Evolutionary conservation across 23 red algal species (phyloP).

Genomic region (Cyanidium caldarium): DNA sequence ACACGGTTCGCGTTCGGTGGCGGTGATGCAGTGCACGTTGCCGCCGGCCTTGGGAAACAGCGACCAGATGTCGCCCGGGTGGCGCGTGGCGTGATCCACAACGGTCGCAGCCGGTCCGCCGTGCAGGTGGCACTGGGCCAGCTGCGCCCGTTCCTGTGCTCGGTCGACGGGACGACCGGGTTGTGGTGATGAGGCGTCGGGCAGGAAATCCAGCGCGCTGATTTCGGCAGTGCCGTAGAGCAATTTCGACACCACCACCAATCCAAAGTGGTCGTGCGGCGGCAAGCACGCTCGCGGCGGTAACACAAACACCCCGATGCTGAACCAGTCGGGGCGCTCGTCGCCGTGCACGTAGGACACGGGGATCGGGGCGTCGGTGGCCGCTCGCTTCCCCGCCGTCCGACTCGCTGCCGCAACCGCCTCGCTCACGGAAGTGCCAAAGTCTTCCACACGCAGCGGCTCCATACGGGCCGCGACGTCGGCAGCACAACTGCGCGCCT

Average conservation of each 20-base stretch:
- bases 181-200: background rate
- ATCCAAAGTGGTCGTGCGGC: slow-evolving; percentile 1
- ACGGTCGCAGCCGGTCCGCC: background rate
- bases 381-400: background rate
- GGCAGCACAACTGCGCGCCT: background rate
- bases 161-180: too few relatives aligned
- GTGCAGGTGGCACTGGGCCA: background rate
- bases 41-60: background rate
- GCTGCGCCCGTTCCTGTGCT: background rate
- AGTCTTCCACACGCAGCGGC: background rate
- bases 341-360: background rate
- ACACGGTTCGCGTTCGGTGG: background rate
- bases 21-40: background rate
- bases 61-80: background rate
- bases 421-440: background rate
- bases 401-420: background rate
- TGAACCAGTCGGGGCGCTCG: background rate
- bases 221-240: background rate
- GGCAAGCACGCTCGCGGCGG: background rate
- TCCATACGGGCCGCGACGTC: background rate
- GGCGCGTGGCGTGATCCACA: background rate
- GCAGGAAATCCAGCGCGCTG: background rate
- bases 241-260: background rate
- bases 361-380: background rate
- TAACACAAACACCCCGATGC: background rate